These are phyloP conservation scores for Sugiyamaella neomexicana DNA, from an alignment of 1,139 yeast genomes.

Conservation along the genomic window DNA sequence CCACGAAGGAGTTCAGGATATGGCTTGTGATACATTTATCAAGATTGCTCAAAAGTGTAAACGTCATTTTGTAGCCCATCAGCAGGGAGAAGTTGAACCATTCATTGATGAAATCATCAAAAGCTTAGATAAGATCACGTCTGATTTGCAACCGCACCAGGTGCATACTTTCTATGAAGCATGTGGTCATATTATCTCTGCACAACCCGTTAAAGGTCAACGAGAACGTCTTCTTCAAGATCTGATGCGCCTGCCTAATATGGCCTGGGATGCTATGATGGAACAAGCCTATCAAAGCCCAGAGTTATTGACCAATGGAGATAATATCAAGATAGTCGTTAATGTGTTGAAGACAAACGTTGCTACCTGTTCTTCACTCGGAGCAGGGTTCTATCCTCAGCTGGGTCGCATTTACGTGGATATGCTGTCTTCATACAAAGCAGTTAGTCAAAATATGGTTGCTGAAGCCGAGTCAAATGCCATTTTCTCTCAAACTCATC, in stretches of 20 bases:
- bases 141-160: slow-evolving; percentile 94
- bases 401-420: slow-evolving; percentile 83
- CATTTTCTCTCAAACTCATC: slow-evolving; percentile 76
- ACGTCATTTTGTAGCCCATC: slow-evolving; percentile 88
- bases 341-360: slow-evolving; percentile 93
- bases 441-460: slow-evolving; percentile 79
- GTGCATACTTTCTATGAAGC: slow-evolving; percentile 98
- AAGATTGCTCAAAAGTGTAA: slow-evolving; percentile 94
- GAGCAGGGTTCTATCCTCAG: slow-evolving; percentile 89
- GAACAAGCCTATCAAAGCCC: slow-evolving; percentile 89
- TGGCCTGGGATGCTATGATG: slow-evolving; percentile 91
- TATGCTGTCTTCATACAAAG: slow-evolving; percentile 84
- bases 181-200: slow-evolving; percentile 90
- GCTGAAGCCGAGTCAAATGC: slow-evolving; percentile 21
- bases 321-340: slow-evolving; percentile 88
- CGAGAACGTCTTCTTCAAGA: slow-evolving; percentile 75
- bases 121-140: slow-evolving; percentile 80
- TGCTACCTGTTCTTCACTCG: slow-evolving; percentile 88
- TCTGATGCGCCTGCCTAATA: slow-evolving; percentile 86
- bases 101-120: slow-evolving; percentile 87
- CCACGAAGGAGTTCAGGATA: slow-evolving; percentile 98
- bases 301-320: slow-evolving; percentile 75
- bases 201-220: slow-evolving; percentile 63
- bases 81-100: slow-evolving; percentile 85
- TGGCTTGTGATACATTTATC: slow-evolving; percentile 99